Base-by-base conservation (phyloP, 192 early-diverging fungal species). In the Tieghemiomyces parasiticus region DNA sequence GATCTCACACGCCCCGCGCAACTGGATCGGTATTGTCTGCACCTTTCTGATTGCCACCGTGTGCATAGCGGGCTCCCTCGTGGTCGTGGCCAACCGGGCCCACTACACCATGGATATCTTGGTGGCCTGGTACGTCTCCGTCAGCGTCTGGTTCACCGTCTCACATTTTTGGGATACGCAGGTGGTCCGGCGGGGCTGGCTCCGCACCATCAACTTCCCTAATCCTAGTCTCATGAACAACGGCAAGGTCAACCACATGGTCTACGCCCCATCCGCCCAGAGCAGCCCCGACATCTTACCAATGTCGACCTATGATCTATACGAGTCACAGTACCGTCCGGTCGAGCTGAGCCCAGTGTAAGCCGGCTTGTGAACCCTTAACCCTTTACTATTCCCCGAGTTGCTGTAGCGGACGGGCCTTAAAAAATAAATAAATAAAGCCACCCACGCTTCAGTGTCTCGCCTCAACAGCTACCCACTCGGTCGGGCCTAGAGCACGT, bases 61-160 rank as follows among this genome's bases (percentile, higher is more conserved):
- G 30, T 74, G 73, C 60, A 69, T 81, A 25, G 82, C 74, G 12
- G 78, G 76, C 0, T 76, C 76, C 24, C 64, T 84, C 4, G 60
- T 81, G 24, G 75, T 84, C 2, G 71, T 84, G 58, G 75, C 79
- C 16, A 84, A 84, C 49, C 71, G 78, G 16, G 78, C 82, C 1
- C 82, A 84, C 60, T 84, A 84, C 56, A 78, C 77, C 0, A 72
- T 74, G 13, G 81, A 83, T 35, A 78, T 81, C 6, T n/a, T 83
- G 61, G 63, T 83, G 25, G 81, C 77, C 20, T 76, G 74, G 61
- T 80, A 81, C 59, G 68, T 81, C 53, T 74, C 72, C 8, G 67
- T 68, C 0, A 75, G 78, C 29, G 67, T 72, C 2, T 78, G 71
- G 71, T 78, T 72, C 51, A 72, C 69, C 6, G 71, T 73, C n/a